A percentile compares a stretch with the other conserved stretches of the same genome.
These are phyloP conservation scores for Epichloe glyceriae DNA, from an alignment of 2,329 filamentous ascomycete species.

Conservation along the genomic window DNA sequence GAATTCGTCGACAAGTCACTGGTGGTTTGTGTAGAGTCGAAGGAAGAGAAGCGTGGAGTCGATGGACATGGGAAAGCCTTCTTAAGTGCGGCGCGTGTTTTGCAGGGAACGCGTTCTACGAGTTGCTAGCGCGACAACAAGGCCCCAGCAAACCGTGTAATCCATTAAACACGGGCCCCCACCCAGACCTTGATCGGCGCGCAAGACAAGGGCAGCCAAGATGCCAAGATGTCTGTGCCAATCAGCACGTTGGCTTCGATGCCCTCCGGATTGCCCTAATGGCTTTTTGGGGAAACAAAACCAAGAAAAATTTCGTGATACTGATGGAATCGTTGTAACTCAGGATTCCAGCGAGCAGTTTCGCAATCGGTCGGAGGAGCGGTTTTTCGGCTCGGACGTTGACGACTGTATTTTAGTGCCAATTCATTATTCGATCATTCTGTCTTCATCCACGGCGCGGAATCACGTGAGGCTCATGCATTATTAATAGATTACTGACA, in stretches of 20 bases:
- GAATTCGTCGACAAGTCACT: conserved; percentile 5
- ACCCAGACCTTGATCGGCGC: neutral
- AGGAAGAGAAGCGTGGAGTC: conserved; percentile 8
- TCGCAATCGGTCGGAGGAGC: neutral
- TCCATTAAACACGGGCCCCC: conserved; percentile 18
- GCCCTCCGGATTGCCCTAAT: no score
- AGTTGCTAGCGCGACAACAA: conserved; percentile 20
- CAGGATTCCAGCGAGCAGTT: neutral
- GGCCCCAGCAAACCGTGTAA: conserved; percentile 8
- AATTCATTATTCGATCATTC: neutral
- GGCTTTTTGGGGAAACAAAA: no score
- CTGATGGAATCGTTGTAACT: no score
- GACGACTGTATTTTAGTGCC: neutral
- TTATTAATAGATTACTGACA: conserved; percentile 4
- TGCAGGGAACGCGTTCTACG: conserved; percentile 18
- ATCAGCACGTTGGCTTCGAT: neutral
- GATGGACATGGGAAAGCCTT: conserved; percentile 16
- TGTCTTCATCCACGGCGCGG: conserved; percentile 8
- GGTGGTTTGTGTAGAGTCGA: conserved; percentile 11
- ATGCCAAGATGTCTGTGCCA: no score
- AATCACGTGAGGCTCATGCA: conserved; percentile 10
- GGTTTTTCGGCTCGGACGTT: conserved; percentile 1
- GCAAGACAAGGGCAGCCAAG: neutral
- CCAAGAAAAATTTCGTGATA: no score
- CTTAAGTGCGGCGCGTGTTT: conserved; percentile 24